Percentiles rank a stretch among this genome's conserved stretches.
Conservation (phyloP, 768 basidiomycete species). For the Phanerochaete carnosa region DNA sequence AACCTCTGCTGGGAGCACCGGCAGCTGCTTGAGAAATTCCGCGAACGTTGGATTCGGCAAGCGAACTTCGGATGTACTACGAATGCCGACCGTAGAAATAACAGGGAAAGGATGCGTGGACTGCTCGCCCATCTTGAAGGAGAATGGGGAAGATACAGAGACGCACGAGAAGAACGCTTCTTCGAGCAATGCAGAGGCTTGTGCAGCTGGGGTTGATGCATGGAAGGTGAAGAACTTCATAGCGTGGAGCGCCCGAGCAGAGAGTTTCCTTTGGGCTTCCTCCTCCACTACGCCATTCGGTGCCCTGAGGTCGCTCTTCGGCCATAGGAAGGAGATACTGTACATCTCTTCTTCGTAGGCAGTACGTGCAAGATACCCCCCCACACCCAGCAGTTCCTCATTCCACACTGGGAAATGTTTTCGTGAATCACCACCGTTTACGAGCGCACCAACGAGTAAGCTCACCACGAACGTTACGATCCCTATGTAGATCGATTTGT, state of each 20-base stretch:
- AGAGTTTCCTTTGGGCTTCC: slow-evolving; percentile 33
- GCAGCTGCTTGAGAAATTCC: slow-evolving; percentile 74
- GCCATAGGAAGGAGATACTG: slow-evolving; percentile 59
- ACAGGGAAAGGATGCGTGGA: slow-evolving; percentile 52
- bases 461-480: slow-evolving; percentile 76
- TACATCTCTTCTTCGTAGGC: slow-evolving; percentile 84
- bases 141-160: slow-evolving; percentile 2
- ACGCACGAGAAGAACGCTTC: slow-evolving; percentile 75
- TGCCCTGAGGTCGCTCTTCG: not conserved
- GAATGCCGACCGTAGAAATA: slow-evolving; percentile 73
- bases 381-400: slow-evolving; percentile 79
- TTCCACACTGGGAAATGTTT: slow-evolving; percentile 67
- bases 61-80: slow-evolving; percentile 62
- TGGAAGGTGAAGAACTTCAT: slow-evolving; percentile 90
- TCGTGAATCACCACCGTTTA: too few species aligned
- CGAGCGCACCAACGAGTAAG: slow-evolving; percentile 3
- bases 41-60: slow-evolving; percentile 69
- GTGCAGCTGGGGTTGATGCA: slow-evolving; percentile 79
- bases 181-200: slow-evolving; percentile 72
- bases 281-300: not conserved
- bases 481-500: slow-evolving; percentile 38
- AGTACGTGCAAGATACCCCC: slow-evolving; percentile 76
- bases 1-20: slow-evolving; percentile 66
- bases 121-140: slow-evolving; percentile 7
- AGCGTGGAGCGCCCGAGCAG: slow-evolving; percentile 67